Evolutionary conservation across 176 grass and related monocot genomes (phyloP), one percentile per base, ranked within the genome.

Genomic region (Zoysia japonica): DNA sequence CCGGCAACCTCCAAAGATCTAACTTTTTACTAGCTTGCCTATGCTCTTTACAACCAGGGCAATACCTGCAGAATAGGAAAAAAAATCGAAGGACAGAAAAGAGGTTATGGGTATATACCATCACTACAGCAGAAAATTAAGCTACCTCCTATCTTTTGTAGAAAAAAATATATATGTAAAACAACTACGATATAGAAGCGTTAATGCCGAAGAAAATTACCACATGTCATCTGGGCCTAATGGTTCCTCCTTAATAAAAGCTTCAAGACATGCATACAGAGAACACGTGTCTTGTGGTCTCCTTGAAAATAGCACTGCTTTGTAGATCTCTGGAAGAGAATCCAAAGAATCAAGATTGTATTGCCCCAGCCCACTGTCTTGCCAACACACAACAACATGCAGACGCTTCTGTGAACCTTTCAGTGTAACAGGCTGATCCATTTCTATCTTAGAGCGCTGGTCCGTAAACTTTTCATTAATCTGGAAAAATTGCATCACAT

Each of bases 171-270:
- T 14, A 72, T 28, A 19, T 60, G 39, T 61, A n/a, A 20, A 81
- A 42, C 49, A 74, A 74, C 40, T n/a, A 46, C 17, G 47, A 46
- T 19, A 78, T 1, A 80, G 67, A 47, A 28, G 78, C 7, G 71
- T 12, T 51, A 45, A 71, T 35, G 3, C 61, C 42, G 15, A 47
- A 77, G 40, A 80, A 39, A 81, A 65, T 91, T 78, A 93, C 96
- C 92, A 99, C 96, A 99, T 99, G 17, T 99, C 90, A 54, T 99
- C 88, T 63, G 86, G 92, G 37, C 92, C 96, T 44, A 96, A 87
- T 49, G 96, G 96, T 82, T 96, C 96, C 68, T 96, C 88, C 78
- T 80, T 96, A 47, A 99, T 77, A 80, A 99, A 99, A 61, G 90
- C 86, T 75, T 99, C 90, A 91, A 99, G 92, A 56, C 96, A 99